phyloP scores from a whole-genome alignment of 148 eudicot species.

The Camellia granthamiana region DNA sequence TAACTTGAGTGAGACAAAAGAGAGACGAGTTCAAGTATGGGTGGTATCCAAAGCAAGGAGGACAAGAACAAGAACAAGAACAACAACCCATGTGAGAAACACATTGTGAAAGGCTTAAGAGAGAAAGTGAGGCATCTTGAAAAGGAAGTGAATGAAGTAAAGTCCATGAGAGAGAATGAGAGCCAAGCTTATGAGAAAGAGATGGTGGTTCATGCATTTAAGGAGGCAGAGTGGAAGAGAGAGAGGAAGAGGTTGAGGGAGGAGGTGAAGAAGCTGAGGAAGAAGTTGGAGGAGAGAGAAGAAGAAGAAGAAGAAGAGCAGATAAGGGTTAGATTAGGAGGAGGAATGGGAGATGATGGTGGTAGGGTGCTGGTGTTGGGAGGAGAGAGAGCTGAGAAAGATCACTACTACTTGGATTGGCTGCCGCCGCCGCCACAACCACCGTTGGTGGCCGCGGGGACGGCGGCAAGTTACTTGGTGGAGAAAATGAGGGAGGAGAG shows the following conservation, averaged over 20 bases:
- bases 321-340: background rate
- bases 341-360: background rate
- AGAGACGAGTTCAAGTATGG: too few species aligned
- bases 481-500: slow-evolving; percentile 55
- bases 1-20: background rate
- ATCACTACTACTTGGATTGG: background rate
- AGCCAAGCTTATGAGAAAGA: slow-evolving; percentile 47
- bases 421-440: too few species aligned
- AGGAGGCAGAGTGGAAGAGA: slow-evolving; percentile 65
- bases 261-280: slow-evolving; percentile 43
- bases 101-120: slow-evolving; percentile 28
- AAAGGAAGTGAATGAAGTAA: slow-evolving; percentile 45
- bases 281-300: slow-evolving; percentile 35
- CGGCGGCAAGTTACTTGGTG: slow-evolving; percentile 15
- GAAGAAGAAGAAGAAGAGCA: slow-evolving; percentile 19
- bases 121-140: slow-evolving; percentile 46
- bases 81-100: slow-evolving; percentile 26
- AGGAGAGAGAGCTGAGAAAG: slow-evolving; percentile 9
- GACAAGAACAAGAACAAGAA: slow-evolving; percentile 34
- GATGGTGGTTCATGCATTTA: slow-evolving; percentile 39
- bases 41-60: background rate
- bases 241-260: slow-evolving; percentile 56
- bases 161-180: slow-evolving; percentile 57
- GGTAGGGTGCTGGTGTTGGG: background rate
- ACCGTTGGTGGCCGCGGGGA: too few species aligned